Evolutionary conservation across 176 grass and related monocot genomes (phyloP), one percentile per base, ranked within the genome.

Genomic region (Carex parvula): DNA sequence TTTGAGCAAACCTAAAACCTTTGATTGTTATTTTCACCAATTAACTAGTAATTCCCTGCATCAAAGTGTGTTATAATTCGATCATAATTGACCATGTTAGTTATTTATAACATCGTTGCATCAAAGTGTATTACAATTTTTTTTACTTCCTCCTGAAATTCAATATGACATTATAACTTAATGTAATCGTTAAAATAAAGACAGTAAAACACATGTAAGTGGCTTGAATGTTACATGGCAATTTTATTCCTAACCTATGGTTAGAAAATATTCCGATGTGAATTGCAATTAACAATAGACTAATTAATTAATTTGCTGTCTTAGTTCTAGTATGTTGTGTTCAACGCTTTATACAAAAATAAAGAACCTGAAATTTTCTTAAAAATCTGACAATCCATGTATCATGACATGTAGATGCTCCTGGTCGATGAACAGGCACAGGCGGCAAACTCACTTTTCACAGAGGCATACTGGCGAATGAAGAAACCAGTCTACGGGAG

Each of bases 401-500:
- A 20, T 5, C 29, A 41, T 77, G 1, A 15, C 29, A 9, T 46
- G 48, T 59, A 96, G 93, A 62, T 62, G 18, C 81, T 92, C 13
- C 85, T 87, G 0, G 83, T 52, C 1, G n/a, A 94, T 0, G 77
- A 92, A n/a, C 80, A 88, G 13, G 88, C 44, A 8, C 63, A 39
- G 0, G 88, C 84, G 16, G 91, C 88, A 6, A 91, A 94, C 14
- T 82, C 89, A 39, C 88, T 94, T 24, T 84, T 88, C 17, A 13
- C 39, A 20, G 88, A 97, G 84, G 94, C 89, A 15, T 69, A 83
- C 30, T 86, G 86, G 86, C 84, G 94, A 6, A 79, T 89, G 24
- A 73, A 89, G 84, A 91, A 97, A 83, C 94, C 88, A 32, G 94
- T 94, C 29, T 92, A 94, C 57, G 94, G 90, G 48, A 88, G 87